Base-by-base conservation (phyloP, 2,329 filamentous ascomycete species). In the Apiospora aurea region DNA sequence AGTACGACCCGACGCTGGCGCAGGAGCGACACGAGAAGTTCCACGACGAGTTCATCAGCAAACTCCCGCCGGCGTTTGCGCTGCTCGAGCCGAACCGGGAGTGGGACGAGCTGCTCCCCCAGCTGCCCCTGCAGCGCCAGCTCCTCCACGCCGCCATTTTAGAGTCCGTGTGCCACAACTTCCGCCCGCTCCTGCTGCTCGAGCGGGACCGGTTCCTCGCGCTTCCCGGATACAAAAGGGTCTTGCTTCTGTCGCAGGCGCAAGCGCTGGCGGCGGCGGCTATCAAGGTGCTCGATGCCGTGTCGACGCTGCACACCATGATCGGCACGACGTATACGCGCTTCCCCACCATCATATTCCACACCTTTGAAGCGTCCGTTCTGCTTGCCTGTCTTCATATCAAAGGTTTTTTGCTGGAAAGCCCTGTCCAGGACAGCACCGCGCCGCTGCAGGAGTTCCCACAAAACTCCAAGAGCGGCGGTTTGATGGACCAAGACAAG, bases 131-230 rank as follows among this genome's bases (percentile, higher is more conserved):
- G 57, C 74, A 75, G 69, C 49, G 75, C 4, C 73, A 75, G 29
- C 49, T 73, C 8, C 44, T 77, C 13, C 72, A 74, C 26, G 72
- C 74, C 0, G 41, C 73, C 8, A 72, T 76, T 11, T 75, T 71
- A 29, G 72, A 76, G 14, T 73, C 72, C 4, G 4, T 75, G n/a
- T 76, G 75, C 43, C 72, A 61, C 51, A 73, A 76, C 41, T 76
- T 76, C 29, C 49, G 75, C 6, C 70, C 74, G 1, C 7, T 71
- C 1, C 67, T 77, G 0, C 26, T 76, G 21, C 34, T 66, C 7
- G n/a, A 67, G 6, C 16, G 46, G 7, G 13, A 18, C 1, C 1
- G 69, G 46, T n/a, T 72, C 10, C 18, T 68, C 18, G 46, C 16
- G 0, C 64, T 76, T 1, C 74, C 75, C 1, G 13, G 4, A 10